These are phyloP conservation scores for Canavalia ensiformis DNA, from an alignment of 306 rosid genomes.

Conservation along the genomic window DNA sequence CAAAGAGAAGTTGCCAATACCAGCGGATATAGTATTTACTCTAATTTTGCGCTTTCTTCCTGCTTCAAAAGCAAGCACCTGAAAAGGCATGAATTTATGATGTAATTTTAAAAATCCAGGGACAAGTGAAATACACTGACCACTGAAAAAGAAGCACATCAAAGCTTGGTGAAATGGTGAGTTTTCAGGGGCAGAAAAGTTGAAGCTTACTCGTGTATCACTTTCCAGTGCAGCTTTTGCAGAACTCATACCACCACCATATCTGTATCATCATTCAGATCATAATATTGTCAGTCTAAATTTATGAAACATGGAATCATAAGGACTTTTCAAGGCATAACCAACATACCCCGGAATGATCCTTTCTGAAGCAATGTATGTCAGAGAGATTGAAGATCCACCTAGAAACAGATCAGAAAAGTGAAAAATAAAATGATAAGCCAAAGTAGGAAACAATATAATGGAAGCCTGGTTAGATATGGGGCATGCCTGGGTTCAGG, in stretches of 20 bases:
- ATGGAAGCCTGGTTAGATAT: conserved; percentile 23
- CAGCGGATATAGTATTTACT: conserved; percentile 97
- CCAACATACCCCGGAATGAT: conserved; percentile 91
- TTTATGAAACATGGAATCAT: conserved; percentile 5
- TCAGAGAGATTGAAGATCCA: conserved; percentile 93
- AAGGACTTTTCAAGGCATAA: conserved; percentile 31
- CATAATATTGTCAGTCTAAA: conserved; percentile 12
- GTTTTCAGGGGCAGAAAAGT: background rate
- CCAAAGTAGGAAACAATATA: conserved; percentile 24
- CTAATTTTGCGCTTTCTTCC: conserved; percentile 90
- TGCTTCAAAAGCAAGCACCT: conserved; percentile 99
- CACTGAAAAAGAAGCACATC: background rate
- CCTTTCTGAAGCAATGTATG: conserved; percentile 95
- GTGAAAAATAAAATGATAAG: conserved; percentile 28
- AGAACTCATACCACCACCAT: conserved; percentile 99
- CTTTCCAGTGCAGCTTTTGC: conserved; percentile 99
- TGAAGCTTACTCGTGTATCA: conserved; percentile 78
- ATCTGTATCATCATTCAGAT: conserved; percentile 58
- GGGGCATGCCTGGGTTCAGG: conserved; percentile 77
- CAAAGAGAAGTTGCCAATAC: conserved; percentile 52
- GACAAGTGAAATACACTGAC: background rate
- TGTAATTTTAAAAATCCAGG: conserved; percentile 14
- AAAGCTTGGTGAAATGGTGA: background rate
- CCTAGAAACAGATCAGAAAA: conserved; percentile 58
- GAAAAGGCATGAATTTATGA: conserved; percentile 38